A percentile compares a stretch with the other conserved stretches of the same genome.
These are phyloP conservation scores for Alternaria incomplexa DNA, from an alignment of 2,329 filamentous ascomycete species.

Conservation along the genomic window DNA sequence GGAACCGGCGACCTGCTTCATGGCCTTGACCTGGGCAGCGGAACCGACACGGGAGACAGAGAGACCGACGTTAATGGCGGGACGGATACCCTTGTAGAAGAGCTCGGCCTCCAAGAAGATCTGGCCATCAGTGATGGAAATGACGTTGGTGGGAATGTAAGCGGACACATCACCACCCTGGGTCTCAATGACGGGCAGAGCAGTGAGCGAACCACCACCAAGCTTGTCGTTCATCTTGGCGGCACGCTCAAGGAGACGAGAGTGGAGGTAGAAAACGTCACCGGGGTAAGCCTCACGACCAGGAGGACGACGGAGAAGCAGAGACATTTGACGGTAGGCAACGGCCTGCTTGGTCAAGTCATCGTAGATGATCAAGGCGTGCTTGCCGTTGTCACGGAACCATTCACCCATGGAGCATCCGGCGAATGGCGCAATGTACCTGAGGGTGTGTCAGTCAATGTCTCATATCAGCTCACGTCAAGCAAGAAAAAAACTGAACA, in stretches of 20 bases:
- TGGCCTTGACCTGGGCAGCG: constrained; percentile 99
- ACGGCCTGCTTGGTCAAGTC: constrained; percentile 98
- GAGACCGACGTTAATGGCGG: constrained; percentile 99
- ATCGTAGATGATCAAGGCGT: constrained; percentile 90
- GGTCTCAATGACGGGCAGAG: constrained; percentile 93
- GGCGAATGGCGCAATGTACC: not conserved
- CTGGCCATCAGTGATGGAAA: constrained; percentile 98
- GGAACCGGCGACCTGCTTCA: constrained; percentile 99
- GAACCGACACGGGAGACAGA: constrained; percentile 99
- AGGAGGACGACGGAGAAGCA: constrained; percentile 94
- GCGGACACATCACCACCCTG: constrained; percentile 99
- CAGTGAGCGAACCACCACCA: constrained; percentile 95
- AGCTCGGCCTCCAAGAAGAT: constrained; percentile 99
- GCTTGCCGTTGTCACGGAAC: constrained; percentile 85
- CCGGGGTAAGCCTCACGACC: constrained; percentile 99
- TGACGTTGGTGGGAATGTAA: constrained; percentile 99
- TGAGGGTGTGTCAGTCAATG: not conserved
- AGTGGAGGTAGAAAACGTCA: constrained; percentile 60
- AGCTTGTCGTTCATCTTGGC: constrained; percentile 98
- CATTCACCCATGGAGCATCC: not conserved
- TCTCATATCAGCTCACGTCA: not conserved
- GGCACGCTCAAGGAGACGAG: constrained; percentile 97
- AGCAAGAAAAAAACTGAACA: no score
- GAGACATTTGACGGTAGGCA: constrained; percentile 98
- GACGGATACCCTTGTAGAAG: constrained; percentile 99